Percentiles rank a stretch among this genome's conserved stretches.
phyloP scores from a whole-genome alignment of 2,329 filamentous ascomycete genomes.

The Cladosporium sp. region DNA sequence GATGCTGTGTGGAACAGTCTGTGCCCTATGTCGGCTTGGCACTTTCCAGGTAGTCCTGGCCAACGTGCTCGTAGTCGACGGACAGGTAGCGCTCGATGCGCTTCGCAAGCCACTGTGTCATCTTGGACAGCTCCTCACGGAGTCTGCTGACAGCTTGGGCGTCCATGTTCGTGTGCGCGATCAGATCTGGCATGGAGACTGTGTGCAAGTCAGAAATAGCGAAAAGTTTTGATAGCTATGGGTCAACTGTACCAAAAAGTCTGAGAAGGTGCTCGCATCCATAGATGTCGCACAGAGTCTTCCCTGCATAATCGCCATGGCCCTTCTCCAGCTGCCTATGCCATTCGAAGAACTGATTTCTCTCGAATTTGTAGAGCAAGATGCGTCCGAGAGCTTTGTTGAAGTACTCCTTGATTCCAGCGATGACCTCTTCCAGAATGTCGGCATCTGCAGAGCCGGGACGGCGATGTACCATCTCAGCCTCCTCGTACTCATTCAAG shows the following conservation, averaged over 20 bases:
- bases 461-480: constrained; percentile 61
- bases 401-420: constrained; percentile 87
- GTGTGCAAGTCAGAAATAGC: constrained; percentile 11
- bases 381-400: constrained; percentile 83
- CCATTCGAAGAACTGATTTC: constrained; percentile 76
- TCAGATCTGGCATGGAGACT: constrained; percentile 88
- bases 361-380: constrained; percentile 88
- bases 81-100: constrained; percentile 73
- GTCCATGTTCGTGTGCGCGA: constrained; percentile 98
- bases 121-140: constrained; percentile 79
- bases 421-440: constrained; percentile 81
- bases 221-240: background rate
- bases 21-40: constrained; percentile 13
- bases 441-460: constrained; percentile 67
- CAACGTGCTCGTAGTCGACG: constrained; percentile 66
- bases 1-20: background rate
- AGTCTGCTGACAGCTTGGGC: constrained; percentile 80
- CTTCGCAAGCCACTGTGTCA: constrained; percentile 77
- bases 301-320: constrained; percentile 60
- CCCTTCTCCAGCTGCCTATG: constrained; percentile 59
- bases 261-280: constrained; percentile 88
- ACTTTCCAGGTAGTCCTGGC: constrained; percentile 61
- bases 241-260: constrained; percentile 63
- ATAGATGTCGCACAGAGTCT: constrained; percentile 73
- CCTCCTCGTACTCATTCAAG: constrained; percentile 76